Evolutionary conservation across 2,329 filamentous ascomycete genomes (phyloP).

Genomic region (Tolypocladium cylindrosporum): DNA sequence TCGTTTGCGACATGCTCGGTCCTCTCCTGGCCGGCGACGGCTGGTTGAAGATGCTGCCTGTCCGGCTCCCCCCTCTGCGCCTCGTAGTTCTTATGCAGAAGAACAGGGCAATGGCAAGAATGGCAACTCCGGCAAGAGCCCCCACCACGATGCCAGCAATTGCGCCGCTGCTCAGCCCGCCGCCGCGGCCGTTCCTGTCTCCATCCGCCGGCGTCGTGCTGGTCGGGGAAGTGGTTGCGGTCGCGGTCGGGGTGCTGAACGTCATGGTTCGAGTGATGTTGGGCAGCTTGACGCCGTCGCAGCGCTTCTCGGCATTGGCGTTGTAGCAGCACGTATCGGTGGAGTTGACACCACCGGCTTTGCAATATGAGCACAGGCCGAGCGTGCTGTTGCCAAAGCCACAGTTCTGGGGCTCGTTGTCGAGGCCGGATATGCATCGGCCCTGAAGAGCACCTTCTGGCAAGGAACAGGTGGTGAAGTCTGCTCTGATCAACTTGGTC

Average conservation of each 20-base stretch:
- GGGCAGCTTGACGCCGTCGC: constrained; percentile 68
- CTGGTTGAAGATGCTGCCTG: constrained; percentile 78
- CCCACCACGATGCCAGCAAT: constrained; percentile 90
- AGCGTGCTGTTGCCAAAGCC: constrained; percentile 64
- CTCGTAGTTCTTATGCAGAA: constrained; percentile 46
- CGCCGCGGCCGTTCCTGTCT: constrained; percentile 17
- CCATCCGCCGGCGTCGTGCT: constrained; percentile 10
- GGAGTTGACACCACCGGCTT: constrained; percentile 72
- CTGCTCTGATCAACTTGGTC: constrained; percentile 71
- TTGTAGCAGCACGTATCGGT: constrained; percentile 93
- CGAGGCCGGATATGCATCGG: constrained; percentile 64
- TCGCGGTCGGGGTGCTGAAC: constrained; percentile 38
- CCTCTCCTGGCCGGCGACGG: constrained; percentile 61
- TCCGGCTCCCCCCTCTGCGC: constrained; percentile 48
- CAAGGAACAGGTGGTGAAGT: constrained; percentile 82
- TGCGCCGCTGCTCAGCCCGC: constrained; percentile 63
- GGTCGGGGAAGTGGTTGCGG: constrained; percentile 26
- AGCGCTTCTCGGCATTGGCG: constrained; percentile 63
- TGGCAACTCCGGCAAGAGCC: constrained; percentile 56
- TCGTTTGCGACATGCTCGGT: constrained; percentile 28
- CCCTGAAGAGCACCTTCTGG: constrained; percentile 68
- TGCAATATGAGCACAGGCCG: constrained; percentile 83
- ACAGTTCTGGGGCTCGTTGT: constrained; percentile 81
- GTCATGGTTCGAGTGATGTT: constrained; percentile 60
- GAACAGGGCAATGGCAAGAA: constrained; percentile 62